Conservation (phyloP, 1,284 basidiomycete species). For the Puccinia novopanici region DNA sequence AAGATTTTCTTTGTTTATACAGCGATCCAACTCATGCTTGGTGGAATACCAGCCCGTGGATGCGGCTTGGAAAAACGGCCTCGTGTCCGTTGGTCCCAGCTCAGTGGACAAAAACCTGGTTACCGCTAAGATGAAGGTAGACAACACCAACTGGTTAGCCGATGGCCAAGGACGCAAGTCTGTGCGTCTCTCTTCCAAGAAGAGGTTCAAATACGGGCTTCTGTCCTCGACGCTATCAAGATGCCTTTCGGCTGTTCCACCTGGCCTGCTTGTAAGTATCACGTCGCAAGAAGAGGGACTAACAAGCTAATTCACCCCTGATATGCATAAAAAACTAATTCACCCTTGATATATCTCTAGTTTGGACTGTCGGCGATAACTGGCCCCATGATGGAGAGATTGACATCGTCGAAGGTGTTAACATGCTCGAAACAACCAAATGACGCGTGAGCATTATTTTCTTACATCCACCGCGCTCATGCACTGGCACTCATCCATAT, state of each 20-base stretch:
- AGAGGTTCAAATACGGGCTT: conserved; percentile 69
- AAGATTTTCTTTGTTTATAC: background rate
- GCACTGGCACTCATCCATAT: too few relatives aligned
- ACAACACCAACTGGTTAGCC: conserved; percentile 35
- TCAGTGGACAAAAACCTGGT: conserved; percentile 21
- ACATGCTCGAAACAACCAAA: conserved; percentile 64
- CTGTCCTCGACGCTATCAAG: conserved; percentile 74
- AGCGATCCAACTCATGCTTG: conserved; percentile 49
- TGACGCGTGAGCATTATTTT: conserved; percentile 62
- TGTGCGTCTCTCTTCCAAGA: conserved; percentile 71
- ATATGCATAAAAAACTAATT: too few relatives aligned
- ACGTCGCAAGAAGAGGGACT: background rate
- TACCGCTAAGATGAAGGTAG: conserved; percentile 46
- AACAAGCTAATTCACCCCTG: too few relatives aligned
- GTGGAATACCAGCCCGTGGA: conserved; percentile 40
- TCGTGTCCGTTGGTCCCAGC: conserved; percentile 31
- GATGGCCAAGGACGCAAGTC: conserved; percentile 58
- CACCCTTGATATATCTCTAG: background rate
- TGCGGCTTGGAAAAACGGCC: conserved; percentile 40
- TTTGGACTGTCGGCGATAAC: conserved; percentile 65
- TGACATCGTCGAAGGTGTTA: conserved; percentile 68
- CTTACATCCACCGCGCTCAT: background rate
- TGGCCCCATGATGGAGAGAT: conserved; percentile 77
- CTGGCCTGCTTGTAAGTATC: conserved; percentile 70
- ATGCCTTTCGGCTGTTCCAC: conserved; percentile 78